Conservation (phyloP, 1,139 yeast genomes). For the Lodderomyces pseudojiufengensis region DNA sequence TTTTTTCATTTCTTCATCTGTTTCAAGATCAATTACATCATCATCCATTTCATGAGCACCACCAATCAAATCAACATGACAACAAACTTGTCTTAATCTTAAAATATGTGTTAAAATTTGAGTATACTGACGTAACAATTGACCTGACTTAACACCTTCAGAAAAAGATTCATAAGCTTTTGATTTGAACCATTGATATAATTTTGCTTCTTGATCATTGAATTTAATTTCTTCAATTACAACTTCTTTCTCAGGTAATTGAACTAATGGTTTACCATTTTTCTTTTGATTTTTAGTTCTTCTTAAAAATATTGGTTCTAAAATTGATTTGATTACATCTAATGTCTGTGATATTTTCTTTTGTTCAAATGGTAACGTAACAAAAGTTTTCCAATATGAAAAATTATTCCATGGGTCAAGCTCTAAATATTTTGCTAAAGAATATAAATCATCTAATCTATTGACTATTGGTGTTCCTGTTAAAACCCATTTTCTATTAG, state of each 20-base stretch:
- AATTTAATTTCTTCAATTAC: slow-evolving; percentile 64
- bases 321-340: slow-evolving; percentile 76
- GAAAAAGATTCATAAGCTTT: slow-evolving; percentile 66
- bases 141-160: slow-evolving; percentile 63
- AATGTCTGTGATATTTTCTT: slow-evolving; percentile 69
- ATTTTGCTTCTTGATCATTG: slow-evolving; percentile 58
- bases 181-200: slow-evolving; percentile 69
- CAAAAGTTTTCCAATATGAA: slow-evolving; percentile 84
- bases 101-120: slow-evolving; percentile 80
- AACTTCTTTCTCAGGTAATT: slow-evolving; percentile 73
- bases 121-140: slow-evolving; percentile 69
- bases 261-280: slow-evolving; percentile 73
- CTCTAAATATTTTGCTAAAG: slow-evolving; percentile 69
- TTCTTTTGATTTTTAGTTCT: slow-evolving; percentile 82
- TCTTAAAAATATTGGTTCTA: slow-evolving; percentile 79
- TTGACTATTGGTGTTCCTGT: slow-evolving; percentile 96
- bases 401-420: slow-evolving; percentile 89
- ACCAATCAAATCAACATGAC: slow-evolving; percentile 69
- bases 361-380: slow-evolving; percentile 78
- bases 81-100: slow-evolving; percentile 82
- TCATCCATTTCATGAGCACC: slow-evolving; percentile 38
- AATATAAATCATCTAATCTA: slow-evolving; percentile 79
- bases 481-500: slow-evolving; percentile 75
- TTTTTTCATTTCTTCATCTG: slow-evolving; percentile 13
- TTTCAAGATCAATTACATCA: slow-evolving; percentile 21